Base-by-base conservation (phyloP, 805 yeast genomes). In the Candida suzukii region DNA sequence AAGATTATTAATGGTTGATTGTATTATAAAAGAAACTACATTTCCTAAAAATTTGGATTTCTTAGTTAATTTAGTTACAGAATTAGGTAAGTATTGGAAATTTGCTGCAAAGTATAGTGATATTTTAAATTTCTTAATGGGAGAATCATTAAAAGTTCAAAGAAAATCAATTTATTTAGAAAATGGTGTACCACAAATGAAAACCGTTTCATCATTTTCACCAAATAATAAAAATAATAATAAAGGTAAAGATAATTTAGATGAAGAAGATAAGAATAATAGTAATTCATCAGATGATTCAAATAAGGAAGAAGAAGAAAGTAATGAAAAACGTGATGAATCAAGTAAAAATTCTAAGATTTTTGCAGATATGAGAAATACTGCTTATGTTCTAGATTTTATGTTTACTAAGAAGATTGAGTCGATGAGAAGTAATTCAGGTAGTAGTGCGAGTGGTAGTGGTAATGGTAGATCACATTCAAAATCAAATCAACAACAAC, bases 1-100 rank as follows among this genome's bases (percentile, higher is more conserved):
- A 1, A 45, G 66, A 41, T 52, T 63, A n/a, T 34, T 61, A 27
- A 54, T 63, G 31, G 64, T 58, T 14, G 57, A 60, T 40, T 51
- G 41, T 29, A 50, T 51, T 12, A 43, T 46, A 25, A 44, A 42
- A 21, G 46, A 50, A 18, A 44, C 30, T 10, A 26, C 31, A 8
- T 30, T 39, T 21, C 42, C 45, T 3, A 31, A 36, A 9, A 42
- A 41, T 22, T 24, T 38, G 16, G 45, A 41, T 16, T 30, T 41
- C 16, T 48, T 56, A 38, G 48, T 53, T 6, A 46, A 48, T 25
- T 38, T 49, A 3, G 31, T 53, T 29, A 42, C 37, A 28, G 46
- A 41, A 26, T 27, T 53, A 28, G 60, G 60, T 5, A 42, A 48
- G 19, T 44, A 41, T 27, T 56, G 60, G 60, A 54, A 48, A 29